A percentile compares a stretch with the other conserved stretches of the same genome.
phyloP scores from a whole-genome alignment of 495 filamentous ascomycete species.

The Lophiostoma macrostomum region DNA sequence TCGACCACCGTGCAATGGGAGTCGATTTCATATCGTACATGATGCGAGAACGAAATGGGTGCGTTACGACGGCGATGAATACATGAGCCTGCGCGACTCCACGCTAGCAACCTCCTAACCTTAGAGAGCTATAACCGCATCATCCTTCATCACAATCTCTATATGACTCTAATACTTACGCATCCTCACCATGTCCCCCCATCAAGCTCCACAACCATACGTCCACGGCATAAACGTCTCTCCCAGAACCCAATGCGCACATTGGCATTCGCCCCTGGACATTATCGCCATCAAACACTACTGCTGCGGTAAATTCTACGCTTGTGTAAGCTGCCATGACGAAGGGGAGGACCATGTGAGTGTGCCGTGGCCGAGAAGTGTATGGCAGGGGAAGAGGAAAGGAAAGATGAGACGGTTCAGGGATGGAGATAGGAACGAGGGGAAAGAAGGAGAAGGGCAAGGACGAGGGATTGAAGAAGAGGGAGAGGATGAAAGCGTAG shows the following conservation, averaged over 20 bases:
- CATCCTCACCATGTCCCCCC: no score
- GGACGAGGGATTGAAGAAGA: neutral
- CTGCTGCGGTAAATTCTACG: constrained; percentile 32
- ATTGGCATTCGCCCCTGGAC: constrained; percentile 27
- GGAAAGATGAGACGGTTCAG: constrained; percentile 22
- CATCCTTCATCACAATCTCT: no score
- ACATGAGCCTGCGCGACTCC: no score
- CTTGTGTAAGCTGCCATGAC: constrained; percentile 31
- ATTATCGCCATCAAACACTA: constrained; percentile 32
- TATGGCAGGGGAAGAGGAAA: neutral
- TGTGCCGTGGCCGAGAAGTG: constrained; percentile 19
- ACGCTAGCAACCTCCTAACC: no score
- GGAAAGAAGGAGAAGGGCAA: neutral
- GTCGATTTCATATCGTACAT: no score
- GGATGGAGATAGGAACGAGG: constrained; percentile 22
- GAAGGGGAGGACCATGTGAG: constrained; percentile 4
- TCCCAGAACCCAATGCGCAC: constrained; percentile 25
- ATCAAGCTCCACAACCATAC: no score
- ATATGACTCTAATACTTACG: no score
- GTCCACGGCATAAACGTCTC: constrained; percentile 22
- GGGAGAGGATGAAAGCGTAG: neutral
- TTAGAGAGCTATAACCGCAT: no score
- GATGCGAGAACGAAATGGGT: no score
- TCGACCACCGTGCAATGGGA: no score
- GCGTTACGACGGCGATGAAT: no score